Conservation (phyloP, 2,329 filamentous ascomycete species). For the Pezicula radicicola region DNA sequence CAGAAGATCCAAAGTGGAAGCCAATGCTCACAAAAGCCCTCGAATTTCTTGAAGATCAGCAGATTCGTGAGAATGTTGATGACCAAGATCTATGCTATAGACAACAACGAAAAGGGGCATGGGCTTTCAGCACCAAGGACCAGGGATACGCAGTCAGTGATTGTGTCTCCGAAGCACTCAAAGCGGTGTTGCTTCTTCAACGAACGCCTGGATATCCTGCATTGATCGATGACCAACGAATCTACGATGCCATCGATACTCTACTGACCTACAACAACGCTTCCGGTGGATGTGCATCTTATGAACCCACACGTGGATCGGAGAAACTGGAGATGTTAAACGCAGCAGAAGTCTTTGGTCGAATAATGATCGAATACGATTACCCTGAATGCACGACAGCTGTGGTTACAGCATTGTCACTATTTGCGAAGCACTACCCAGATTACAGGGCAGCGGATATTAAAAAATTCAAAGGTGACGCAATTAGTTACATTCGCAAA, state of each 20-base stretch:
- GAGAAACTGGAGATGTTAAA: constrained; percentile 82
- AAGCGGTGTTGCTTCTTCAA: constrained; percentile 82
- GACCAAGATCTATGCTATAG: constrained; percentile 82
- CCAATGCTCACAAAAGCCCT: constrained; percentile 82
- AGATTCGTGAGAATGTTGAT: constrained; percentile 79
- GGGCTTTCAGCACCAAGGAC: constrained; percentile 89
- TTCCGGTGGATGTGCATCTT: constrained; percentile 84
- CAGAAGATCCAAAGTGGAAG: constrained; percentile 72
- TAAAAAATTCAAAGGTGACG: constrained; percentile 64
- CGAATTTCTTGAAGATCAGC: constrained; percentile 83
- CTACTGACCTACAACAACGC: constrained; percentile 87
- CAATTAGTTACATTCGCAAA: constrained; percentile 78
- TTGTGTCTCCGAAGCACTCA: constrained; percentile 88
- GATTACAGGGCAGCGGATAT: constrained; percentile 78
- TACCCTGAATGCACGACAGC: constrained; percentile 98
- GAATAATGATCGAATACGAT: constrained; percentile 98
- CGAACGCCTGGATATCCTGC: constrained; percentile 71
- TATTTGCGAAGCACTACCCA: constrained; percentile 80
- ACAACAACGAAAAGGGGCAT: constrained; percentile 87
- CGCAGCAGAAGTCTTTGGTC: constrained; percentile 91
- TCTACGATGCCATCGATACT: constrained; percentile 88
- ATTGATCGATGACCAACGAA: constrained; percentile 70
- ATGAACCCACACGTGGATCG: constrained; percentile 79
- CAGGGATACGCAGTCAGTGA: constrained; percentile 97
- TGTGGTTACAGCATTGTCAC: constrained; percentile 79